phyloP scores from a whole-genome alignment of 2,329 filamentous ascomycete species.

The Ophiostoma angusticollis region DNA sequence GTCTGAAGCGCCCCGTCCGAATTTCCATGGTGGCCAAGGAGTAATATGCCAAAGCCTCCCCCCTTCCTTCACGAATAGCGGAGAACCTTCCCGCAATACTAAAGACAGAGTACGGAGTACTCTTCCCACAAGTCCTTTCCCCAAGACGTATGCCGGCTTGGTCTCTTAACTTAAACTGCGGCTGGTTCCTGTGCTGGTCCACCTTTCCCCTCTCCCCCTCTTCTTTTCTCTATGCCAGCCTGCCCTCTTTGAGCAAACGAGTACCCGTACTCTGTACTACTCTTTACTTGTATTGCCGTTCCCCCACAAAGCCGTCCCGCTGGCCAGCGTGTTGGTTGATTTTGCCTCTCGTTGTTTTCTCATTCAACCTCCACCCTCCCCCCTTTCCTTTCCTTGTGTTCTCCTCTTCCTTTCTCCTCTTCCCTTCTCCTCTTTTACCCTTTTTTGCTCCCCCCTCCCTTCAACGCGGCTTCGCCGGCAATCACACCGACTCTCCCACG shows the following conservation, averaged over 20 bases:
- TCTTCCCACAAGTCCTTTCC: background rate
- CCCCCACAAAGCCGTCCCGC: slow-evolving; percentile 1
- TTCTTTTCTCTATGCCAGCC: slow-evolving; percentile 1
- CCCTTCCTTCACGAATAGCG: background rate
- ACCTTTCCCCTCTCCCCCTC: background rate
- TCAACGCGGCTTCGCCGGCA: background rate
- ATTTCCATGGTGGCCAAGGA: slow-evolving; percentile 4
- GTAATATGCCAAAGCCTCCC: slow-evolving; percentile 2
- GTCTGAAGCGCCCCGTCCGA: slow-evolving; percentile 5
- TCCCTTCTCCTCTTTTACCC: background rate
- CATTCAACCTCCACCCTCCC: background rate
- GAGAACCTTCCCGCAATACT: slow-evolving; percentile 5
- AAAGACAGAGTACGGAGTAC: slow-evolving; percentile 1
- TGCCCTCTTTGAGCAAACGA: no score
- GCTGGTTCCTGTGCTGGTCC: background rate
- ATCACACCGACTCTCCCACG: background rate
- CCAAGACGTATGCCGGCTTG: background rate
- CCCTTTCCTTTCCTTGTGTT: background rate
- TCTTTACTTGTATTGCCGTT: no score
- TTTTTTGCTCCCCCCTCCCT: background rate
- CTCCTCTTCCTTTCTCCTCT: background rate
- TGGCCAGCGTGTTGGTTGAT: slow-evolving; percentile 3
- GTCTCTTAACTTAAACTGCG: background rate
- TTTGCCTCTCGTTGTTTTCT: background rate
- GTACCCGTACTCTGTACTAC: no score